Evolutionary conservation across 2,329 filamentous ascomycete genomes (phyloP), one percentile per base, ranked within the genome.

Genomic region (Chrysoporthe deuterocubensis): DNA sequence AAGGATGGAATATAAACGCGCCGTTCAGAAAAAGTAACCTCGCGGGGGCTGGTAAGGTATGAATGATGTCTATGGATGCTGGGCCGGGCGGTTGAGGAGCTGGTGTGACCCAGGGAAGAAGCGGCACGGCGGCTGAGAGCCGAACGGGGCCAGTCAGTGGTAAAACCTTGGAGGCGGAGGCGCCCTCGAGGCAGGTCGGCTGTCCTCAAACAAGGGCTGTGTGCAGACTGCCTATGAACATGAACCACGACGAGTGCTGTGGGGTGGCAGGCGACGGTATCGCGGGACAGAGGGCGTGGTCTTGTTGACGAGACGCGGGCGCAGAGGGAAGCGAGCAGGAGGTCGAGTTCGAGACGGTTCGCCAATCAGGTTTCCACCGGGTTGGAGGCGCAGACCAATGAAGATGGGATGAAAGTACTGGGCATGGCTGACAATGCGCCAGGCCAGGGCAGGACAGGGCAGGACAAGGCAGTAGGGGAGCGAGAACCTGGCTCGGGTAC

Each of bases 331-430:
- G 21, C 16, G 65, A 62, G 34, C 26, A 32, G 11, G 65, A 62
- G 44, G 21, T 46, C 26, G 50, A 48, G 26, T n/a, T 58, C 26
- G 52, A 59, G 62, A 44, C 44, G 50, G 65, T 60, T 70, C 66
- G 68, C 62, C 67, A 70, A 68, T 70, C 59, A 67, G 63, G 62
- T 46, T 50, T 57, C 62, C 59, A 62, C 57, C 58, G 56, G 64
- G 62, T 40, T 60, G 43, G 52, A 65, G 65, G 58, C 32, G 65
- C 18, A 69, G 62, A 48, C 68, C 65, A 68, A 68, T 70, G 50
- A 63, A 50, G 58, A 62, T 50, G 57, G 40, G 63, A 61, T 21
- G 37, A 57, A 52, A 50, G 56, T n/a, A 58, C 40, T 54, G 68
- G 46, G 62, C 68, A 66, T 68, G 66, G 68, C 62, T 63, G 68